Percentiles rank a stretch among this genome's conserved stretches.
phyloP scores from a whole-genome alignment of 2,329 filamentous ascomycete genomes.

The Sclerotinia spermophila region DNA sequence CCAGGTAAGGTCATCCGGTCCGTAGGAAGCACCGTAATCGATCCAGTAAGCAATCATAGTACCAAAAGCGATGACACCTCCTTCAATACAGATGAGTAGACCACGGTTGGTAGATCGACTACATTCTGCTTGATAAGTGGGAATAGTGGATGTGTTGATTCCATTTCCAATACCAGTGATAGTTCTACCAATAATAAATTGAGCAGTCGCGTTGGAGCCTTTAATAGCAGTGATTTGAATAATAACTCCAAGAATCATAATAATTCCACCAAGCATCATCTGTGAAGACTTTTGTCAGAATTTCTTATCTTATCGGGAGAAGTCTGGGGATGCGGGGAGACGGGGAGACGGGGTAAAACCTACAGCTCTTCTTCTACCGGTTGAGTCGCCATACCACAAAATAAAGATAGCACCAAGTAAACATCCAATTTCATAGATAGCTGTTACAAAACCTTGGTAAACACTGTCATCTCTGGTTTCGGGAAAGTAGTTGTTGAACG shows the following conservation, averaged over 20 bases:
- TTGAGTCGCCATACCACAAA: constrained; percentile 49
- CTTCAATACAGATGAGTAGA: constrained; percentile 50
- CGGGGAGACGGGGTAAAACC: constrained; percentile 32
- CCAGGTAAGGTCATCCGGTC: constrained; percentile 82
- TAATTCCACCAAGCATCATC: constrained; percentile 54
- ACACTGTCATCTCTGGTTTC: constrained; percentile 50
- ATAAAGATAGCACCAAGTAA: constrained; percentile 49
- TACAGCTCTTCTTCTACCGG: constrained; percentile 56
- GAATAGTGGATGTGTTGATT: constrained; percentile 47
- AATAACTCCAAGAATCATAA: constrained; percentile 56
- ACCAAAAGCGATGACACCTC: constrained; percentile 53
- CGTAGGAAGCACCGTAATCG: constrained; percentile 92
- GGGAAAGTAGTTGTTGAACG: constrained; percentile 82
- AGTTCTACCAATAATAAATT: constrained; percentile 52
- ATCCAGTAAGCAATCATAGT: constrained; percentile 96
- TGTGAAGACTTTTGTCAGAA: constrained; percentile 21
- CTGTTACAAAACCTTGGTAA: constrained; percentile 49
- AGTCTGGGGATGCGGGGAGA: background rate
- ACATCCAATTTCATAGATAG: constrained; percentile 55
- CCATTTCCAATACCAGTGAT: constrained; percentile 51
- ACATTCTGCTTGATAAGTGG: constrained; percentile 64
- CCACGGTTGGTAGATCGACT: constrained; percentile 44
- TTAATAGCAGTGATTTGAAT: constrained; percentile 41
- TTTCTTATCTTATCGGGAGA: constrained; percentile 45
- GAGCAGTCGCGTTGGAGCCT: constrained; percentile 42